Evolutionary conservation across 495 filamentous ascomycete genomes (phyloP).

Genomic region (Penicillium ochrochloron): DNA sequence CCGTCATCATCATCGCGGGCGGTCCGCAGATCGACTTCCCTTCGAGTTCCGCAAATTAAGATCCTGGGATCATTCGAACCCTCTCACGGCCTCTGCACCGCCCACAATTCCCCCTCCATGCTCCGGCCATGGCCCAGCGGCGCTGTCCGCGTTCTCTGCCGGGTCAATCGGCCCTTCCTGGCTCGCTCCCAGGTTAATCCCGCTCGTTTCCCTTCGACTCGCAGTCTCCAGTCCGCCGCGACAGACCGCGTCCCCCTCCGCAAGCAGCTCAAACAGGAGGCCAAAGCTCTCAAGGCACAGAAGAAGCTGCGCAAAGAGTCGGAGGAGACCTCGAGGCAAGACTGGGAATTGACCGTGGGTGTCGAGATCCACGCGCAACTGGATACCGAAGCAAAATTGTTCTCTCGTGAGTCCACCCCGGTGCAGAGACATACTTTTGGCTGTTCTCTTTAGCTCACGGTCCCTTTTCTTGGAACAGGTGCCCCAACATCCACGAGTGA

Average conservation of each 20-base stretch:
- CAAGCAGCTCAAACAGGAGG: slow-evolving; percentile 76
- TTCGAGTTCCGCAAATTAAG: neutral
- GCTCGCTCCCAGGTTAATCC: neutral
- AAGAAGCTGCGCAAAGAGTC: slow-evolving; percentile 44
- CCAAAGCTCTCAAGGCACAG: slow-evolving; percentile 52
- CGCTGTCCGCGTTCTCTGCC: slow-evolving; percentile 34
- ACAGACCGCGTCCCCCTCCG: slow-evolving; percentile 60
- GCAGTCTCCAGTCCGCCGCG: slow-evolving; percentile 31
- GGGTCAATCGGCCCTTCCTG: slow-evolving; percentile 21
- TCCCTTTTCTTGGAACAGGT: slow-evolving; percentile 33
- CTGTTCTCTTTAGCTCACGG: neutral
- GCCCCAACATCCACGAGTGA: slow-evolving; percentile 73
- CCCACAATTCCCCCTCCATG: slow-evolving; percentile 30
- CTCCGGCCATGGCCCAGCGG: slow-evolving; percentile 44
- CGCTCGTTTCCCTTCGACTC: slow-evolving; percentile 22
- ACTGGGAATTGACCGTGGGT: slow-evolving; percentile 91
- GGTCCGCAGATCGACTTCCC: slow-evolving; percentile 3
- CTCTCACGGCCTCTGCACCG: neutral
- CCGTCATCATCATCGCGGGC: neutral
- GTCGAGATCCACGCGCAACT: slow-evolving; percentile 98
- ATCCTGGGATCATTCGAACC: neutral
- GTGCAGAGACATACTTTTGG: neutral
- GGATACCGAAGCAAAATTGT: slow-evolving; percentile 83
- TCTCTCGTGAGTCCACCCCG: slow-evolving; percentile 60
- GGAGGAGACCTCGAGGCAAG: slow-evolving; percentile 43